Evolutionary conservation across 2,329 filamentous ascomycete species (phyloP).

Genomic region (Amylocarpus encephaloides): DNA sequence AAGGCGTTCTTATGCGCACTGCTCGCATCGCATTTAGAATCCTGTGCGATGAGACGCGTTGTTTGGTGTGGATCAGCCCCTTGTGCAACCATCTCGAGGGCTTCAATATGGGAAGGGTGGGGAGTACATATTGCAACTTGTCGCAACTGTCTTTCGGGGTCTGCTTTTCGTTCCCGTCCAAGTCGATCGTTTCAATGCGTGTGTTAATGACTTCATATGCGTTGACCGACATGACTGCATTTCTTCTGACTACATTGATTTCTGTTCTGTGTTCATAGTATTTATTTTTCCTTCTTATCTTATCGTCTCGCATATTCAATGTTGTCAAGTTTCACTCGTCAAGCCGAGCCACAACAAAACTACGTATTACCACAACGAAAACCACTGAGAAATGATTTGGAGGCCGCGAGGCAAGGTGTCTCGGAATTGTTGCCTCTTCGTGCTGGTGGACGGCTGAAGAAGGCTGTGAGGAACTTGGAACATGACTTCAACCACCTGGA

Average conservation of each 20-base stretch:
- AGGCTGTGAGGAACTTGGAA: constrained; percentile 3
- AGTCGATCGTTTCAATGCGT: background rate
- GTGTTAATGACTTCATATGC: background rate
- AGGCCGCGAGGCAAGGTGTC: background rate
- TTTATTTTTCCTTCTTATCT: background rate
- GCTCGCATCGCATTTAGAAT: background rate
- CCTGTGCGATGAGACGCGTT: background rate
- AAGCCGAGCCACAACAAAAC: constrained; percentile 5
- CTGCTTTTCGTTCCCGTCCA: too few species aligned
- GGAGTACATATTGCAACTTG: too few species aligned
- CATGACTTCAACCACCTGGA: constrained; percentile 7
- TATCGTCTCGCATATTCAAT: background rate
- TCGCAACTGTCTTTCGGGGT: too few species aligned
- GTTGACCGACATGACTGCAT: background rate
- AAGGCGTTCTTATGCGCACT: background rate
- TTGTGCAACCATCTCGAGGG: background rate
- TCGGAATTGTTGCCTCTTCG: background rate
- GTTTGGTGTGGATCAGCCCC: background rate
- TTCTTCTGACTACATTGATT: background rate
- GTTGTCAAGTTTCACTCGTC: constrained; percentile 7
- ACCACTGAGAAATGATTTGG: constrained; percentile 7
- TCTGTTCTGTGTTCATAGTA: background rate
- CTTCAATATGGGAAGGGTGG: too few species aligned
- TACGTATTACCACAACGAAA: background rate
- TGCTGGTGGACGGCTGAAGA: constrained; percentile 5